Evolutionary conservation across 2,329 filamentous ascomycete genomes (phyloP).

Genomic region (Pestalotiopsis sp.): DNA sequence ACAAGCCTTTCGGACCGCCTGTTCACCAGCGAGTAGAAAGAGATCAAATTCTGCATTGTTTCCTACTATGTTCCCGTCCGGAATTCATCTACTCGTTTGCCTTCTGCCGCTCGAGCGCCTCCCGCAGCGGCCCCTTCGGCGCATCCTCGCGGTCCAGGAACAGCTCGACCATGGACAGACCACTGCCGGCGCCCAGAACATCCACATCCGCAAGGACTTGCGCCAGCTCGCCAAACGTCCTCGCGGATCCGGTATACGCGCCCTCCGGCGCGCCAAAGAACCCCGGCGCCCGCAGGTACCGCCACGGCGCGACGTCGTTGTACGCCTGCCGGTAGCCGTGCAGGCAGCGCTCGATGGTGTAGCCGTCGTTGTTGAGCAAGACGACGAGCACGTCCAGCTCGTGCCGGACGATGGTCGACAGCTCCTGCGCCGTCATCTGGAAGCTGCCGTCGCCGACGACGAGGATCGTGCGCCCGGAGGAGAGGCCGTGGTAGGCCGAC

Average conservation of each 20-base stretch:
- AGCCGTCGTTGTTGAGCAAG: slow-evolving; percentile 60
- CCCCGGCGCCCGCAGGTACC: slow-evolving; percentile 46
- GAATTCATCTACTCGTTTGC: neutral
- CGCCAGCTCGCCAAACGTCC: neutral
- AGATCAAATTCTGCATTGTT: neutral
- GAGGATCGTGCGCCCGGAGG: slow-evolving; percentile 49
- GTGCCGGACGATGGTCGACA: slow-evolving; percentile 62
- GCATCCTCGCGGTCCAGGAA: slow-evolving; percentile 32
- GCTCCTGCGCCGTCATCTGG: slow-evolving; percentile 66
- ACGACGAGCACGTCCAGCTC: slow-evolving; percentile 50
- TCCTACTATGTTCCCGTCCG: neutral
- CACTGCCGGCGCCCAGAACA: slow-evolving; percentile 18
- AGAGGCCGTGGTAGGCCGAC: too few relatives aligned
- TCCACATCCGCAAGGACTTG: neutral
- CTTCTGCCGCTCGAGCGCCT: slow-evolving; percentile 4
- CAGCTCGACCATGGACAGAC: slow-evolving; percentile 33
- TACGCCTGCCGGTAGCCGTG: slow-evolving; percentile 54
- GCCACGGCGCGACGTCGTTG: slow-evolving; percentile 56
- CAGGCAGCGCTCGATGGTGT: slow-evolving; percentile 59
- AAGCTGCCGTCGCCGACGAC: slow-evolving; percentile 66
- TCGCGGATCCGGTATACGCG: neutral
- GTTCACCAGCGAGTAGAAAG: too few relatives aligned
- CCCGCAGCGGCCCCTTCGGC: slow-evolving; percentile 21
- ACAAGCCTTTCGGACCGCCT: too few relatives aligned
- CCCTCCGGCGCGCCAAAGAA: slow-evolving; percentile 45